Conservation (phyloP, 202 grass and related monocot genomes). For the Panicum virgatum region DNA sequence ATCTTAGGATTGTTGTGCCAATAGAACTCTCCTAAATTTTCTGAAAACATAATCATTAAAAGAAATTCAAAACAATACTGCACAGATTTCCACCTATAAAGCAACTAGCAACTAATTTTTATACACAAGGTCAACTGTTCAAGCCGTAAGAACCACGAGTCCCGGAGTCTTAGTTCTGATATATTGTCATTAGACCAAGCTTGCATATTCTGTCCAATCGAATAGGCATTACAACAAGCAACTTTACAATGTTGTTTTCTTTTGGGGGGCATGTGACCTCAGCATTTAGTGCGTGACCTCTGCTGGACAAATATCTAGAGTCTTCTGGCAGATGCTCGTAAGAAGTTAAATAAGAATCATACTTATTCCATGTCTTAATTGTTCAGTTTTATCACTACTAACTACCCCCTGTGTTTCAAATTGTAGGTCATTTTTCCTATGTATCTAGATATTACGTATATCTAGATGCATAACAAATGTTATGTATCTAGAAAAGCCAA, state of each 20-base stretch:
- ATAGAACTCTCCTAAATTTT: constrained; percentile 1
- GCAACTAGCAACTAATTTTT: background rate
- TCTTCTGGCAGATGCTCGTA: background rate
- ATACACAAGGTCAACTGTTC: background rate
- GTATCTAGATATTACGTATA: too few species aligned
- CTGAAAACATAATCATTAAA: background rate
- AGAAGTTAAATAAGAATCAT: constrained; percentile 14
- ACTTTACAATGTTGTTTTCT: background rate
- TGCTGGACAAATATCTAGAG: background rate
- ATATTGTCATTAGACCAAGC: constrained; percentile 10
- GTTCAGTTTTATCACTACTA: constrained; percentile 3
- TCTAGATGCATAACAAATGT: too few species aligned
- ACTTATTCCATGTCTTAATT: background rate
- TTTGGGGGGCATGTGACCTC: background rate
- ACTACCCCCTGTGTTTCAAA: background rate
- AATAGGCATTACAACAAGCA: constrained; percentile 13
- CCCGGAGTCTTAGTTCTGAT: background rate
- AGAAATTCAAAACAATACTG: background rate
- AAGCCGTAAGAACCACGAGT: background rate
- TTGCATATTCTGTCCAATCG: constrained; percentile 9
- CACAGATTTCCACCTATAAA: background rate
- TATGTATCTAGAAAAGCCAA: too few species aligned
- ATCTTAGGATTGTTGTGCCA: background rate
- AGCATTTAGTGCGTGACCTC: background rate
- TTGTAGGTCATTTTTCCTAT: too few species aligned